These are phyloP conservation scores for Colletotrichum sp. DNA, from an alignment of 2,329 filamentous ascomycete genomes.

Conservation along the genomic window DNA sequence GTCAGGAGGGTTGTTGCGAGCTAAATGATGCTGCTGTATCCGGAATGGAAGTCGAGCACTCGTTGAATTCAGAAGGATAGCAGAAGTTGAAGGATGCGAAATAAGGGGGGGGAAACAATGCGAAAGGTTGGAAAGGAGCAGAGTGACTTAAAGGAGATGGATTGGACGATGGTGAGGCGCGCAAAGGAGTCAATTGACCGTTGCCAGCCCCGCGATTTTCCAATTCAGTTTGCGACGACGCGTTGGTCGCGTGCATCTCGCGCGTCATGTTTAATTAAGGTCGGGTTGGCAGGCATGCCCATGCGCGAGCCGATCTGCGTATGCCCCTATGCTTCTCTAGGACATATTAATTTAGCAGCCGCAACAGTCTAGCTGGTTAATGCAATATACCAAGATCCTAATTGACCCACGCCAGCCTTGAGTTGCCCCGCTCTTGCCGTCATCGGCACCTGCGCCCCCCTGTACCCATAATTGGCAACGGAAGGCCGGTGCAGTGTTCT, in stretches of 20 bases:
- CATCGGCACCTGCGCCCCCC: not conserved
- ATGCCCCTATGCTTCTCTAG: not conserved
- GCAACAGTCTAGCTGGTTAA: not conserved
- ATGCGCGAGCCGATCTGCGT: not conserved
- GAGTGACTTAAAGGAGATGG: not conserved
- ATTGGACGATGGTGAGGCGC: not conserved
- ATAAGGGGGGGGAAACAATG: not conserved
- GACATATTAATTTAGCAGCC: not conserved
- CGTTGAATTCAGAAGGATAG: not conserved
- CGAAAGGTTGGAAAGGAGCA: not conserved
- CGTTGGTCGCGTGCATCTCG: not conserved
- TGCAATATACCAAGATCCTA: not conserved
- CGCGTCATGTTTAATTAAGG: not conserved
- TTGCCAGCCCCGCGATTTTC: constrained; percentile 33
- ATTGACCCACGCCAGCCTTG: not conserved
- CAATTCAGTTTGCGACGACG: not conserved
- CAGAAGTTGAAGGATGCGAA: not conserved
- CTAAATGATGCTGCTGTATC: not conserved
- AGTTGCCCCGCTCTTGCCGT: not conserved
- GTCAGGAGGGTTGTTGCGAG: not conserved
- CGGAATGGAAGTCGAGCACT: not conserved
- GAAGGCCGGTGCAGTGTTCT: not conserved
- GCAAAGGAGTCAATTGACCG: not conserved
- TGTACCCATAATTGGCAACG: not conserved
- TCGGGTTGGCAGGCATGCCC: not conserved